Conservation (phyloP, 768 basidiomycete genomes). For the Hygrocybe coccinea region DNA sequence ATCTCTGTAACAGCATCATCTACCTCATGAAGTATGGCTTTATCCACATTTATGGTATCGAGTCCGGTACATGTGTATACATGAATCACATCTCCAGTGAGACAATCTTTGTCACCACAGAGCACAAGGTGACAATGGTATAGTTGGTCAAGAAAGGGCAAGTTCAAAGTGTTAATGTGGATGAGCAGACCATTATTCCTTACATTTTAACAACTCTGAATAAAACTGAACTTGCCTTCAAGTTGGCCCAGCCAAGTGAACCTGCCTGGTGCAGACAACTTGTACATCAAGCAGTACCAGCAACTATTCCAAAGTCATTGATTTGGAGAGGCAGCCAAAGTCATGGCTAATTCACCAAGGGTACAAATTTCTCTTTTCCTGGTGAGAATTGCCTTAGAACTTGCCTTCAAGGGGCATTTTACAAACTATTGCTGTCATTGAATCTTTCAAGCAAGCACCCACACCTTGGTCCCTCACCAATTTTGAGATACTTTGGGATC, state of each 20-base stretch:
- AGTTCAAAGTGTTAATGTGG: no score
- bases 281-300: slow-evolving; percentile 93
- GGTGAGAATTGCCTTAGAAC: slow-evolving; percentile 4
- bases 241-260: slow-evolving; percentile 94
- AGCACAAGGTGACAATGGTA: no score
- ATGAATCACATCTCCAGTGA: no score
- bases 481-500: slow-evolving; percentile 97
- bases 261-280: slow-evolving; percentile 94
- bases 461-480: slow-evolving; percentile 85
- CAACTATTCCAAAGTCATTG: slow-evolving; percentile 84
- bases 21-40: no score
- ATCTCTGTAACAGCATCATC: no score
- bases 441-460: slow-evolving; percentile 94
- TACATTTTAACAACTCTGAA: no score
- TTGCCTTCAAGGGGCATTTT: slow-evolving; percentile 68
- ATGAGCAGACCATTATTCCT: no score
- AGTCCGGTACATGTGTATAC: no score
- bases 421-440: no score
- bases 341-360: slow-evolving; percentile 94
- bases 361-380: slow-evolving; percentile 40
- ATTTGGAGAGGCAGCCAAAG: slow-evolving; percentile 93
- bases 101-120: no score
- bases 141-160: no score
- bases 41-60: no score
- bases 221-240: slow-evolving; percentile 97